These are phyloP conservation scores for Buddleja alternifolia DNA, from an alignment of 257 asterid genomes.

Conservation along the genomic window DNA sequence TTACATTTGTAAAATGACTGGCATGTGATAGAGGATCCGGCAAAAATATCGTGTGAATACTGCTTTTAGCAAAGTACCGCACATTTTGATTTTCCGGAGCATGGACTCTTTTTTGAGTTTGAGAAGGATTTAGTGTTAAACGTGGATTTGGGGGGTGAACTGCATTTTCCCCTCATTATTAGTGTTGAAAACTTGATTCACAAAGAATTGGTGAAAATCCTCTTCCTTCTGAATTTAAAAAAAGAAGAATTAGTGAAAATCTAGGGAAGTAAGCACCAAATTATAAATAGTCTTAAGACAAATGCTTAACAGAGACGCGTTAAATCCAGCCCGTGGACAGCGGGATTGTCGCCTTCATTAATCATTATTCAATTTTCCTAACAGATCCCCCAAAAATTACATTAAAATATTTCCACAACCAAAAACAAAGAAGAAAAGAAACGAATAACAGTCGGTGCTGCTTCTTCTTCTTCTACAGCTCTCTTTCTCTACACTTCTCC, in stretches of 20 bases:
- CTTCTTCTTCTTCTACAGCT: slow-evolving; percentile 25
- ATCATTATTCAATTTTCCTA: slow-evolving; percentile 21
- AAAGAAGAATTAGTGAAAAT: not conserved
- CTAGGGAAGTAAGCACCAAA: not conserved
- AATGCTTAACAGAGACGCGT: slow-evolving; percentile 44
- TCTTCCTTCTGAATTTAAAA: too few species aligned
- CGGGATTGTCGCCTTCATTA: slow-evolving; percentile 32
- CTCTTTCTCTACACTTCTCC: slow-evolving; percentile 30
- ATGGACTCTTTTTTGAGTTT: too few species aligned
- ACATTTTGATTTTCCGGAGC: too few species aligned
- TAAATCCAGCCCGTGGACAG: slow-evolving; percentile 54
- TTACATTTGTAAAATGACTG: too few species aligned
- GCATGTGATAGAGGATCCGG: too few species aligned
- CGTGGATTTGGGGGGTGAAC: too few species aligned
- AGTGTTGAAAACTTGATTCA: too few species aligned
- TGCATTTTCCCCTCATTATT: too few species aligned
- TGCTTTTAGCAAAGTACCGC: too few species aligned
- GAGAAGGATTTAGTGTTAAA: too few species aligned
- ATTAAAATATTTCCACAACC: slow-evolving; percentile 9
- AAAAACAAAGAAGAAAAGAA: not conserved
- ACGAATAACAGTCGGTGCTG: slow-evolving; percentile 37
- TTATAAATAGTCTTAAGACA: slow-evolving; percentile 9
- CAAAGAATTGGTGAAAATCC: too few species aligned
- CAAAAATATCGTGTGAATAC: too few species aligned
- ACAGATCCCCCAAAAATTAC: slow-evolving; percentile 18